These are phyloP conservation scores for Solanum sitiens DNA, from an alignment of 257 asterid species.

Conservation along the genomic window DNA sequence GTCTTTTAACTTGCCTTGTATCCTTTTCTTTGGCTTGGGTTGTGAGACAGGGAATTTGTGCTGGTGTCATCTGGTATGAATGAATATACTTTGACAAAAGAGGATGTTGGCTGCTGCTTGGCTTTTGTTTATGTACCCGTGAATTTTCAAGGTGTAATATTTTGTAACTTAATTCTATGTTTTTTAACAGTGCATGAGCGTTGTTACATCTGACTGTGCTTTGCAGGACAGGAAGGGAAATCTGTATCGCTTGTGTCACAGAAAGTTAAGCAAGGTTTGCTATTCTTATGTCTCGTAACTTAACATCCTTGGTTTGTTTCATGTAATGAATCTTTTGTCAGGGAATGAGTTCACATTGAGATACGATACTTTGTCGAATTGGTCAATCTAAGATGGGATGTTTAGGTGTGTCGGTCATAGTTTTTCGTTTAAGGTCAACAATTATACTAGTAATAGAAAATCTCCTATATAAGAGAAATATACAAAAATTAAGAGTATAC, in stretches of 20 bases:
- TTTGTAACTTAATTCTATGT: background rate
- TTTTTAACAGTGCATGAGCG: background rate
- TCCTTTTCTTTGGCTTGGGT: conserved; percentile 3
- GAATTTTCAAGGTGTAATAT: conserved; percentile 72
- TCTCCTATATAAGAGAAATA: background rate
- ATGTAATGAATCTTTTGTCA: background rate
- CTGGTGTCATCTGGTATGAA: conserved; percentile 65
- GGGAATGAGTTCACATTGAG: background rate
- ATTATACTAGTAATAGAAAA: background rate
- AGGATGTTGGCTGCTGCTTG: conserved; percentile 62
- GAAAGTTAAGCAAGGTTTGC: conserved; percentile 62
- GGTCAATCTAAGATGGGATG: background rate
- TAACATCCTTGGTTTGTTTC: background rate
- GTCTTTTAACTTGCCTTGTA: background rate
- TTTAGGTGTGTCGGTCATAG: background rate
- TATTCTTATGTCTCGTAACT: background rate
- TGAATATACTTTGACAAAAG: conserved; percentile 64
- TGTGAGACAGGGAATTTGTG: conserved; percentile 39
- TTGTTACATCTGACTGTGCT: background rate
- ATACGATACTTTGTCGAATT: background rate
- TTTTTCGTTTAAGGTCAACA: background rate
- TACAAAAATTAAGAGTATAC: background rate
- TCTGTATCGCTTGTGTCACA: conserved; percentile 55
- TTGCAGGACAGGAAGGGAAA: conserved; percentile 88
- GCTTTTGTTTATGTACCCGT: conserved; percentile 73